A percentile compares a stretch with the other conserved stretches of the same genome.
These are phyloP conservation scores for Scedosporium apiospermum DNA, from an alignment of 2,329 filamentous ascomycete genomes.

Conservation along the genomic window DNA sequence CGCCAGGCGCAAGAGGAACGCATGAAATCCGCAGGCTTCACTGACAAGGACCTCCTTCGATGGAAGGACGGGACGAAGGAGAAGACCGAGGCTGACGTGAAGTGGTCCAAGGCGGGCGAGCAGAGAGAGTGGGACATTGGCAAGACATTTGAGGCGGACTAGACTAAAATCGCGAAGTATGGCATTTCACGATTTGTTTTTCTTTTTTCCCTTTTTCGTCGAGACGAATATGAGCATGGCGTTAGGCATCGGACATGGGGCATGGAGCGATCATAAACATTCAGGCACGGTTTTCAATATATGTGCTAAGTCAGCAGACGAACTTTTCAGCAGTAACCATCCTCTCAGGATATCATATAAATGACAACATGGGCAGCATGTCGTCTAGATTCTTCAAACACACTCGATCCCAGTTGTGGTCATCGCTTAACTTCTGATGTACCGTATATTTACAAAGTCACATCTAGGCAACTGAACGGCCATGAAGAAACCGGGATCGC, in stretches of 20 bases:
- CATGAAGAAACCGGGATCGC: too few relatives aligned
- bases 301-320: not conserved
- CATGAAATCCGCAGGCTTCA: conserved; percentile 68
- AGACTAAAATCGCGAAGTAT: not conserved
- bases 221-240: not conserved
- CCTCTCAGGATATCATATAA: not conserved
- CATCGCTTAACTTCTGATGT: too few relatives aligned
- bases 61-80: conserved; percentile 57
- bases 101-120: conserved; percentile 63
- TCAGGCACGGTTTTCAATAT: not conserved
- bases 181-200: not conserved
- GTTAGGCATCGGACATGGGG: not conserved
- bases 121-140: conserved; percentile 51
- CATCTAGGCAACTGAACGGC: too few relatives aligned
- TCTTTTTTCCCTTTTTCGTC: not conserved
- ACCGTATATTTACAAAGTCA: too few relatives aligned
- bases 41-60: conserved; percentile 61
- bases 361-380: not conserved
- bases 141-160: conserved; percentile 24
- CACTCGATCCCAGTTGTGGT: too few relatives aligned
- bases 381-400: too few relatives aligned
- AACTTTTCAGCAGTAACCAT: not conserved
- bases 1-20: conserved; percentile 66
- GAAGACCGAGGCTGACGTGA: conserved; percentile 49
- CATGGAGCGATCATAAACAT: not conserved